Evolutionary conservation across 2,329 filamentous ascomycete species (phyloP).

Genomic region (Aspergillus pseudoterreus): DNA sequence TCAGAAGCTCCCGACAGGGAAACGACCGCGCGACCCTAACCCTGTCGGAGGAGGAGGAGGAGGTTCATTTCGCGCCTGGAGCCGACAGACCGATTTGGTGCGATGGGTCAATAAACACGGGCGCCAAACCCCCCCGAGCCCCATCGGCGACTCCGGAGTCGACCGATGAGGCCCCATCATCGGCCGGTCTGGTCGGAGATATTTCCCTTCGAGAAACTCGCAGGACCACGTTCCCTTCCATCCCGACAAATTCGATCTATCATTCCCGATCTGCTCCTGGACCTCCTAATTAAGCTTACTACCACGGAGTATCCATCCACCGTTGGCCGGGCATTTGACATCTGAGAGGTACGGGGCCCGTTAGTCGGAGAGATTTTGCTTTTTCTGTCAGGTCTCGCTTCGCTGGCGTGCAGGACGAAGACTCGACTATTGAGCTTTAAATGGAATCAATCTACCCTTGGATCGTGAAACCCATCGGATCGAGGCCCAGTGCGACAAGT

Average conservation of each 20-base stretch:
- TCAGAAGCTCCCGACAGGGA: too few species aligned
- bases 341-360: not conserved
- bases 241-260: conserved; percentile 11
- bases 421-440: not conserved
- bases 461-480: not conserved
- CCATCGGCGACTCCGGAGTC: not conserved
- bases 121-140: not conserved
- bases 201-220: conserved; percentile 11
- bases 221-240: conserved; percentile 17
- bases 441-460: not conserved
- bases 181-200: conserved; percentile 6
- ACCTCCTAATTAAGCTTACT: conserved; percentile 10
- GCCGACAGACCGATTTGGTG: too few species aligned
- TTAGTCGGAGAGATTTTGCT: not conserved
- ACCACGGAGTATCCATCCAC: not conserved
- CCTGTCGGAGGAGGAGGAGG: too few species aligned
- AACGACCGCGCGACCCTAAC: too few species aligned
- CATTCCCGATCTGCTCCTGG: conserved; percentile 4
- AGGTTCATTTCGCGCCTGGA: too few species aligned
- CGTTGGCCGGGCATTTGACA: conserved; percentile 11
- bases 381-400: not conserved
- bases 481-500: not conserved
- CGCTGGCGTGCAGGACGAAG: not conserved
- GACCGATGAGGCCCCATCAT: not conserved
- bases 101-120: too few species aligned